Percentiles rank a stretch among this genome's conserved stretches.
Conservation (phyloP, 73 alveolate genomes). For the Stentor coeruleus region DNA sequence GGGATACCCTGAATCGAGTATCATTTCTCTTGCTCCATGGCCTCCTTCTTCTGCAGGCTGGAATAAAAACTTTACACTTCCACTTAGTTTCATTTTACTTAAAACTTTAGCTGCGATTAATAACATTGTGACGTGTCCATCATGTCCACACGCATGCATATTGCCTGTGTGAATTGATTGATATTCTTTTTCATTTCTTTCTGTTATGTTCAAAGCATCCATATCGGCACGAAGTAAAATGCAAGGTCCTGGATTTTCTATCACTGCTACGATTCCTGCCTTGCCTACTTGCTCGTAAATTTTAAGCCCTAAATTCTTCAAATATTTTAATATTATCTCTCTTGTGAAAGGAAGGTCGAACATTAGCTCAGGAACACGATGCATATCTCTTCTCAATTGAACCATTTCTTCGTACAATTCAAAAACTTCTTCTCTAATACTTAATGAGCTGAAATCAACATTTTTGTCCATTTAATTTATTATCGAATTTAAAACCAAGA, state of each 20-base stretch:
- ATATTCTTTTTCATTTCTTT: conserved; percentile 3
- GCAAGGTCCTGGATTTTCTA: conserved; percentile 33
- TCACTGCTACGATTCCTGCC: conserved; percentile 33
- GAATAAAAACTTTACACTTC: conserved; percentile 30
- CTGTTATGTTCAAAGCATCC: conserved; percentile 34
- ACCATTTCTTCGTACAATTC: conserved; percentile 21
- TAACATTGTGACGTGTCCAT: conserved; percentile 47
- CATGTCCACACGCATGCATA: conserved; percentile 54
- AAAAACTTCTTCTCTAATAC: conserved; percentile 10
- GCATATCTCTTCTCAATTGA: conserved; percentile 23
- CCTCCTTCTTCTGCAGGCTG: conserved; percentile 48
- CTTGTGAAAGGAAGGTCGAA: conserved; percentile 26
- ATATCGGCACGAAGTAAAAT: conserved; percentile 45
- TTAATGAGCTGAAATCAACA: too few relatives aligned
- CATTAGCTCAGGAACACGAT: conserved; percentile 32
- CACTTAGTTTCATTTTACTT: conserved; percentile 23
- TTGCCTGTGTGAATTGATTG: conserved; percentile 26
- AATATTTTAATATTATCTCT: neutral
- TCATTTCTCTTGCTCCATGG: conserved; percentile 37
- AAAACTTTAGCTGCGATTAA: conserved; percentile 31
- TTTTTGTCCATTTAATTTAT: too few relatives aligned
- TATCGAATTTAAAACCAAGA: too few relatives aligned
- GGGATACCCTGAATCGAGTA: conserved; percentile 27
- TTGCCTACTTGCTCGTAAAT: conserved; percentile 15
- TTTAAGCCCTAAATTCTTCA: conserved; percentile 24